A percentile compares a stretch with the other conserved stretches of the same genome.
These are phyloP conservation scores for Hamamelis virginiana DNA, from an alignment of 164 flowering plant genomes.

Conservation along the genomic window DNA sequence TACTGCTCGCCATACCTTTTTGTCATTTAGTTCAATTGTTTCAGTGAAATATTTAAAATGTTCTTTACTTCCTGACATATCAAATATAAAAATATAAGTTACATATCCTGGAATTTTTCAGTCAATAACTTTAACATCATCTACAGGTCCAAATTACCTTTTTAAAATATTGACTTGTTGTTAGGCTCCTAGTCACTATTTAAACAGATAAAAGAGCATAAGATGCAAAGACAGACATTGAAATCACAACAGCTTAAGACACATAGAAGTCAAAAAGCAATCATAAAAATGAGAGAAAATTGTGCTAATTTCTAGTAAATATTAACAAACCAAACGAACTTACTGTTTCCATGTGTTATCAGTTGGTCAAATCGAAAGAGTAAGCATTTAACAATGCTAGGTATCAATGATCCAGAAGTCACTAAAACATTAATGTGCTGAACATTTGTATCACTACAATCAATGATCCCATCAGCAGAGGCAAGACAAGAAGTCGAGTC, in stretches of 20 bases:
- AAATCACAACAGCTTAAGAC: background rate
- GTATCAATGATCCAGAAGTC: constrained; percentile 89
- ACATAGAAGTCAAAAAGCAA: background rate
- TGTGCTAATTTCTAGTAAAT: background rate
- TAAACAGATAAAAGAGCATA: no score
- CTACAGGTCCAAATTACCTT: no score
- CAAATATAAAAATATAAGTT: no score
- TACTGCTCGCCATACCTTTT: no score
- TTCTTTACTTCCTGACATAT: no score
- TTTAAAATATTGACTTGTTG: no score
- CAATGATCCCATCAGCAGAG: constrained; percentile 24
- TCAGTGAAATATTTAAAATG: no score
- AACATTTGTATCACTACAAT: constrained; percentile 18
- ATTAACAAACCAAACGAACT: constrained; percentile 12
- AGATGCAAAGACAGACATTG: background rate
- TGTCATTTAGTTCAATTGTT: no score
- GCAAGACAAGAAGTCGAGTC: constrained; percentile 18
- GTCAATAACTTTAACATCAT: no score
- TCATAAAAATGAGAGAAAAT: background rate
- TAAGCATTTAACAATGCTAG: constrained; percentile 90
- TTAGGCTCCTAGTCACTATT: no score
- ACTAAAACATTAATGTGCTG: constrained; percentile 70
- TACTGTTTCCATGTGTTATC: constrained; percentile 67
- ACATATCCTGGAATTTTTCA: no score
- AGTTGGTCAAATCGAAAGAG: constrained; percentile 73